Evolutionary conservation across 768 basidiomycete species (phyloP), one percentile per base, ranked within the genome.

Genomic region (Tulasnella sp.): DNA sequence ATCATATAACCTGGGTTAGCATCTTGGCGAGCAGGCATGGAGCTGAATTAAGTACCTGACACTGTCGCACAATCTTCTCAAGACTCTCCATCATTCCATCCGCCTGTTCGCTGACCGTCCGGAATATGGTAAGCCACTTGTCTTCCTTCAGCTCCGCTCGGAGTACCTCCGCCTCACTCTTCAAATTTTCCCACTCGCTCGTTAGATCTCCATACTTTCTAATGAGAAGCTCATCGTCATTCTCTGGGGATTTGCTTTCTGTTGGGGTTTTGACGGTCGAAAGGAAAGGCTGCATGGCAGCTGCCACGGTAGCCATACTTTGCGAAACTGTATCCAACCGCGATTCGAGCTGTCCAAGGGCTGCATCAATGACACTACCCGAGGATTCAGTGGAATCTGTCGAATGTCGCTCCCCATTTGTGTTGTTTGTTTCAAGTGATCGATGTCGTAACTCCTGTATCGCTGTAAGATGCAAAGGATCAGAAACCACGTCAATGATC

Each of bases 71-170:
- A 7, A 86, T 89, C 65, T 93, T 98, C 68, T 96, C 88, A 58
- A 99, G 67, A 60, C 86, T 87, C 25, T 78, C 78, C 89, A 98
- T 93, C 93, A 98, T 95, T 22, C 88, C 89, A 63, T 91, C 88
- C 37, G 93, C 92, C 64, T 96, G 92, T 60, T 91, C 83, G 37
- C 88, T 81, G 52, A 90, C 86, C 4, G 87, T 92, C 57, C 91
- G 76, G 66, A 96, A 96, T 19, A 96, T 87, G 9, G 83, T 84
- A 59, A 98, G 72, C 88, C 89, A 95, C 60, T 92, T 92, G 66
- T 96, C 93, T 65, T 96, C 93, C 67, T 87, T 91, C 57, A 98
- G 70, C 66, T 99, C 95, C 60, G 92, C 89, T 56, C 82, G 72
- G 53, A 96, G 66, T 24, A 81, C 77, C 37, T 84, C 80, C 48